phyloP scores from a whole-genome alignment of 2,329 filamentous ascomycete genomes.

The Fusarium guadeloupense region DNA sequence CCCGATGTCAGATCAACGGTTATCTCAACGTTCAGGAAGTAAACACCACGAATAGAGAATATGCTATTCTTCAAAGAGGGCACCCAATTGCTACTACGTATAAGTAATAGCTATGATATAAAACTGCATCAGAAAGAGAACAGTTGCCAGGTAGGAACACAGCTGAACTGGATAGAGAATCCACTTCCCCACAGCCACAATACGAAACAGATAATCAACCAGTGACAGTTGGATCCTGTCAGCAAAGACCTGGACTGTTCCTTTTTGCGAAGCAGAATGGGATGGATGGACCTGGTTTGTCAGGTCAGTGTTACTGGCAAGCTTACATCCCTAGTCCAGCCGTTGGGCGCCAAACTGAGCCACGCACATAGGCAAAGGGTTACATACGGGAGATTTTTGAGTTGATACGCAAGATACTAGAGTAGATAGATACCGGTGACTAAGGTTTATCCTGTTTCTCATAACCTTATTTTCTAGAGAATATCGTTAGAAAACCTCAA shows the following conservation, averaged over 20 bases:
- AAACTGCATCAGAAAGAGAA: not conserved
- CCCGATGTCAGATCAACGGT: not conserved
- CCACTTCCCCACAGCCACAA: conserved; percentile 12
- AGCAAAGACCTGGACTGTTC: not conserved
- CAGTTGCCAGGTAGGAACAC: not conserved
- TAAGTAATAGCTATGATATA: not conserved
- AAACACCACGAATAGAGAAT: too few species aligned
- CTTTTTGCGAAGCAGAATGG: conserved; percentile 1
- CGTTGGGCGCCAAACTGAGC: not conserved
- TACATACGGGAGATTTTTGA: not conserved
- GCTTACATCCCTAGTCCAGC: not conserved
- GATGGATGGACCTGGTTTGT: not conserved
- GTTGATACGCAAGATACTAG: too few species aligned
- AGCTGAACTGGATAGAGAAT: not conserved
- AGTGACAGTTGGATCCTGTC: conserved; percentile 7
- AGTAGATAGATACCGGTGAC: too few species aligned
- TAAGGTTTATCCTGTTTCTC: too few species aligned
- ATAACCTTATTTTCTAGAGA: too few species aligned
- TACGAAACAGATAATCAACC: not conserved
- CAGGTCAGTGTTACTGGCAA: not conserved
- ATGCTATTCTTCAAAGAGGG: too few species aligned
- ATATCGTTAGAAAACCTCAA: conserved; percentile 11
- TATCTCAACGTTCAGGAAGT: not conserved
- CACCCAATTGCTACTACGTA: too few species aligned
- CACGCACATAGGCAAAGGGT: not conserved